Percentiles rank a stretch among this genome's conserved stretches.
Conservation (phyloP, 228 moss, liverwort and hornwort species). For the Sphagnum magellanicum region DNA sequence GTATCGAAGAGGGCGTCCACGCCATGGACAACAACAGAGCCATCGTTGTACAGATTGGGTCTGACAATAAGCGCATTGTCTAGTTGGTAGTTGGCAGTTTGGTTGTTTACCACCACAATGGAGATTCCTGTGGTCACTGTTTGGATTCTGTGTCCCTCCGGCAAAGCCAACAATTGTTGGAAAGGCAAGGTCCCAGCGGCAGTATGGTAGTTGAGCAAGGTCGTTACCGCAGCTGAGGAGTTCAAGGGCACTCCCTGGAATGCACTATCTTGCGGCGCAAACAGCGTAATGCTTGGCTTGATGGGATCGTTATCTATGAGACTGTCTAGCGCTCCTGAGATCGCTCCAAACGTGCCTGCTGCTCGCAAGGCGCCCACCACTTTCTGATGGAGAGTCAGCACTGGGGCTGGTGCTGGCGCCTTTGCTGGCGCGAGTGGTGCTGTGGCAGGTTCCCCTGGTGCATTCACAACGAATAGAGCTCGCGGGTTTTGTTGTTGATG, state of each 20-base stretch:
- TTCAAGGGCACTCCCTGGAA: constrained; percentile 36
- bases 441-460: no score
- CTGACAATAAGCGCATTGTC: constrained; percentile 53
- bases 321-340: constrained; percentile 45
- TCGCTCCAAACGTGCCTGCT: constrained; percentile 46
- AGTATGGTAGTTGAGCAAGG: constrained; percentile 27
- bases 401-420: constrained; percentile 23
- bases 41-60: constrained; percentile 60
- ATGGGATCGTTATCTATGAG: constrained; percentile 12
- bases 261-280: constrained; percentile 50
- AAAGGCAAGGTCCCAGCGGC: constrained; percentile 22
- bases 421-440: constrained; percentile 1
- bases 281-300: constrained; percentile 32
- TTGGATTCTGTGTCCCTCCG: constrained; percentile 42
- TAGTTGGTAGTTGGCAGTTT: constrained; percentile 38
- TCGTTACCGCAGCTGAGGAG: constrained; percentile 16
- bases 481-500: no score
- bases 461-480: no score
- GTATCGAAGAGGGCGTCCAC: constrained; percentile 61
- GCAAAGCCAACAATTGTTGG: constrained; percentile 33
- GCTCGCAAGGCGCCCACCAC: constrained; percentile 41
- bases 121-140: constrained; percentile 36
- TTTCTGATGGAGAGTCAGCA: constrained; percentile 25
- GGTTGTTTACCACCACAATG: constrained; percentile 56
- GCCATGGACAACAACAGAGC: constrained; percentile 67